phyloP scores from a whole-genome alignment of 148 eudicot species.

The Cornus florida region DNA sequence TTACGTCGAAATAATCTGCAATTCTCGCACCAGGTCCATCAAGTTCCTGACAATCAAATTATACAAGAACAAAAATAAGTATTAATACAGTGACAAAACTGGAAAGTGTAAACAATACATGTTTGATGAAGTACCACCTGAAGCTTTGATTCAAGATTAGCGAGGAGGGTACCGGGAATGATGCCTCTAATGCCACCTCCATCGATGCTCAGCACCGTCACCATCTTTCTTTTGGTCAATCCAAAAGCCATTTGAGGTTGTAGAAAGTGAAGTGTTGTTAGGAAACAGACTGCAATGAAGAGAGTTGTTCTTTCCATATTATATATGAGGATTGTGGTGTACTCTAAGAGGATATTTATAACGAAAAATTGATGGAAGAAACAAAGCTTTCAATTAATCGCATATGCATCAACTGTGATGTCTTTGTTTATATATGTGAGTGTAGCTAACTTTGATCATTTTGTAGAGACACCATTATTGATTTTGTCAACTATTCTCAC shows the following conservation, averaged over 20 bases:
- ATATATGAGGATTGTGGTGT: neutral
- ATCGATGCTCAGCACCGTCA: conserved; percentile 29
- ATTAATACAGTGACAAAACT: neutral
- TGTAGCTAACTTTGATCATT: neutral
- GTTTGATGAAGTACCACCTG: conserved; percentile 20
- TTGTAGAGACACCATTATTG: neutral
- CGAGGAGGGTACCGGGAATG: conserved; percentile 24
- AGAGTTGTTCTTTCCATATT: neutral
- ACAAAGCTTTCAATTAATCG: neutral
- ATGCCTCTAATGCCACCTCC: conserved; percentile 39
- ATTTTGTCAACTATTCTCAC: neutral
- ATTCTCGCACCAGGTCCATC: conserved; percentile 35
- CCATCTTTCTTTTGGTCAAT: conserved; percentile 11
- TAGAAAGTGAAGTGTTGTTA: neutral
- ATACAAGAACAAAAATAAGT: neutral
- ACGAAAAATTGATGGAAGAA: neutral
- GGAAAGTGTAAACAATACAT: neutral
- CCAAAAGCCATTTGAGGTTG: conserved; percentile 9
- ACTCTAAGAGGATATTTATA: neutral
- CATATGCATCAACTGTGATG: neutral
- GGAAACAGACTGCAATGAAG: neutral
- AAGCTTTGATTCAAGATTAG: conserved; percentile 30
- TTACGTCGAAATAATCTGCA: conserved; percentile 43
- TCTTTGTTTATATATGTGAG: neutral
- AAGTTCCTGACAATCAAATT: conserved; percentile 17